Evolutionary conservation across 169 alveolate species (phyloP), one percentile per base, ranked within the genome.

Genomic region (Plasmodium ovale): DNA sequence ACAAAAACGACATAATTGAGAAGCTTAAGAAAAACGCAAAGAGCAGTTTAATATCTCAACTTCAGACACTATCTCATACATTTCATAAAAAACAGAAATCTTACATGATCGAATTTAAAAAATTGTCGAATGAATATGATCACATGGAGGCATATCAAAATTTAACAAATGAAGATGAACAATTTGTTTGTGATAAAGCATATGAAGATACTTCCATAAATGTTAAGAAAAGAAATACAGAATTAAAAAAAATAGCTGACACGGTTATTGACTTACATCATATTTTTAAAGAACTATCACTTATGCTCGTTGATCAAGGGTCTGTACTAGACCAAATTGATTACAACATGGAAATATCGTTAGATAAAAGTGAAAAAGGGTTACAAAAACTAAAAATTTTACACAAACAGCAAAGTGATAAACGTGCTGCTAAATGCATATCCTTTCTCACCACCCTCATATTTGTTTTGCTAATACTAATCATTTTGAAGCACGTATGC

Each of bases 271-370:
- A 92, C 51, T 92, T 94, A 60, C 92, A 93, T 62, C 87, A 92
- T 69, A 72, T 94, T 31, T 94, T 94, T 82, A 94, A 92, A 72
- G 97, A 94, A 87, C 54, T 94, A 79, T 87, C 95, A n/a, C 88
- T 74, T 1, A 65, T 94, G 82, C 92, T 94, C 23, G 88, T 92
- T 68, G 97, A 94, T 49, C 97, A 94, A 62, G 97, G 97, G 1
- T 87, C 97, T 31, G 54, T 94, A 62, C 49, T 94, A 37, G 97
- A 94, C 67, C 93, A 95, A 87, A 94, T 94, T 58, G 97, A 94
- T 73, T 93, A 91, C 59, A 94, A 93, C 88, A 88, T 94, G 39
- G 96, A 92, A 2, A 49, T 72, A 44, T 58, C 88, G 27, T 68
- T 87, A 12, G 72, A 60, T 51, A 77, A 87, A 59, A 56, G 88